phyloP scores from a whole-genome alignment of 1,284 basidiomycete genomes.

The Austroboletus niveus region DNA sequence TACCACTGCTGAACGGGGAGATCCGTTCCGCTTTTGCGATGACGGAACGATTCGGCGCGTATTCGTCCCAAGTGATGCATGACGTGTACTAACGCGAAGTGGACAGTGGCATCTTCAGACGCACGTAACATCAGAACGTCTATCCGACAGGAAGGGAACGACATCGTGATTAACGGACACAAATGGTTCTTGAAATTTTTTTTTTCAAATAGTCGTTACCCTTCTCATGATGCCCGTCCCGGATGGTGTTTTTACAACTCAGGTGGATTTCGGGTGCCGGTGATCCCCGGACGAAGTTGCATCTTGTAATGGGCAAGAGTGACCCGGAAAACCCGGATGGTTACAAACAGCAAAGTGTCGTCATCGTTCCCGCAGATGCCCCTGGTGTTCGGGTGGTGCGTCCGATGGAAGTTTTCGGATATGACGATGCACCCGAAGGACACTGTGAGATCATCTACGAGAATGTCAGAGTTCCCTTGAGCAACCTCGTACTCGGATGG shows the following conservation, averaged over 20 bases:
- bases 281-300: conserved; percentile 86
- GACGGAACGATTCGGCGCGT: conserved; percentile 87
- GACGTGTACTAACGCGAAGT: conserved; percentile 3
- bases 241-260: background rate
- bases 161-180: conserved; percentile 93
- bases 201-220: background rate
- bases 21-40: conserved; percentile 93
- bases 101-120: conserved; percentile 87
- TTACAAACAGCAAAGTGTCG: conserved; percentile 90
- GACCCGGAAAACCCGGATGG: conserved; percentile 70
- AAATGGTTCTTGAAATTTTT: conserved; percentile 69
- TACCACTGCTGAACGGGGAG: conserved; percentile 87
- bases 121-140: conserved; percentile 95
- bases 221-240: conserved; percentile 8
- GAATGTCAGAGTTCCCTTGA: conserved; percentile 85
- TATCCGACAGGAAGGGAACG: conserved; percentile 81
- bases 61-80: background rate
- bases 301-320: conserved; percentile 93
- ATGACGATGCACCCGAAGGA: conserved; percentile 93
- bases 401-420: conserved; percentile 91
- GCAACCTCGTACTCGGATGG: conserved; percentile 88
- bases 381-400: conserved; percentile 89
- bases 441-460: conserved; percentile 96
- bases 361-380: conserved; percentile 86
- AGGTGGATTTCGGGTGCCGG: conserved; percentile 98